These are phyloP conservation scores for Copromyces sp. DNA, from an alignment of 495 filamentous ascomycete genomes.

Conservation along the genomic window DNA sequence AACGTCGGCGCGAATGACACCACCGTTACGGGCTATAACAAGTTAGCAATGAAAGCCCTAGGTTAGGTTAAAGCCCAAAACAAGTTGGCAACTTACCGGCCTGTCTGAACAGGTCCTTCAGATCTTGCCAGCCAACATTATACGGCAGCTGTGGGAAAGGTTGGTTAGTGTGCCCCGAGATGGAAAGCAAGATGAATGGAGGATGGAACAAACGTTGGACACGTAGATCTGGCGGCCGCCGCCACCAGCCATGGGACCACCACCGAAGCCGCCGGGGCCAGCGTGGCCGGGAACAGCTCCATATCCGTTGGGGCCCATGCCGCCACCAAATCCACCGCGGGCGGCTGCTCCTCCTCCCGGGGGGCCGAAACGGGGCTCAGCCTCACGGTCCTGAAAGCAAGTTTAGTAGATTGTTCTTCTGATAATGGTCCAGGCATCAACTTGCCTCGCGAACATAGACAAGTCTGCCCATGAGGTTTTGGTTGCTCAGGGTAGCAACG, in stretches of 20 bases:
- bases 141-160: constrained; percentile 67
- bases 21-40: constrained; percentile 50
- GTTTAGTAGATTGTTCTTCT: constrained; percentile 6
- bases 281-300: constrained; percentile 35
- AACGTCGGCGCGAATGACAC: constrained; percentile 91
- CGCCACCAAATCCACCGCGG: constrained; percentile 57
- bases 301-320: constrained; percentile 33
- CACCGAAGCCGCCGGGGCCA: constrained; percentile 29
- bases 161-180: constrained; percentile 23
- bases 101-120: constrained; percentile 98
- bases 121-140: constrained; percentile 96
- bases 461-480: constrained; percentile 93
- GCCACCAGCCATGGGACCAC: constrained; percentile 35
- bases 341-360: constrained; percentile 34
- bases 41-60: not conserved
- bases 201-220: constrained; percentile 78
- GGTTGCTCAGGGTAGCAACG: constrained; percentile 96
- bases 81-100: constrained; percentile 57
- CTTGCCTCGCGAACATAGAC: constrained; percentile 96
- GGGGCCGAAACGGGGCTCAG: constrained; percentile 84
- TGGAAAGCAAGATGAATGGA: constrained; percentile 14
- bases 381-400: constrained; percentile 68
- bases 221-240: constrained; percentile 83
- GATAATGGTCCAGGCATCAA: constrained; percentile 2
- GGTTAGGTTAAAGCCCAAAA: not conserved